phyloP scores from a whole-genome alignment of 768 basidiomycete species.

The Tricholoma sp. region DNA sequence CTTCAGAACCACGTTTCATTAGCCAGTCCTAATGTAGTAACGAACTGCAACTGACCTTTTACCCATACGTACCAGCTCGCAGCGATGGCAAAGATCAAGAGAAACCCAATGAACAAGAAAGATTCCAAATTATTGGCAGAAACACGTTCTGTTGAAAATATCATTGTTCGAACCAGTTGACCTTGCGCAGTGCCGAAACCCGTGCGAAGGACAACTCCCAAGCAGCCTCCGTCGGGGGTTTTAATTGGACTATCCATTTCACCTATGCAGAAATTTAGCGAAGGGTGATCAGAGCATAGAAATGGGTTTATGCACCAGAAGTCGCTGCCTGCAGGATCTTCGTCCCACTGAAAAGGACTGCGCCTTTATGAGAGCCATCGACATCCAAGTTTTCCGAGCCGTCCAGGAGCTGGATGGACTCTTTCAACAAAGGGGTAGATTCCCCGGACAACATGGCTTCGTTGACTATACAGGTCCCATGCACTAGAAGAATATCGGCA shows the following conservation, averaged over 20 bases:
- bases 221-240: constrained; percentile 89
- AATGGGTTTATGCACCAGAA: constrained; percentile 30
- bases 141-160: constrained; percentile 95
- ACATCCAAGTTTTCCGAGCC: constrained; percentile 73
- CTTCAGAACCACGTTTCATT: constrained; percentile 28
- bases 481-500: constrained; percentile 88
- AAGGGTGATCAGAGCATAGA: background rate
- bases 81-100: constrained; percentile 95
- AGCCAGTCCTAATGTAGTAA: background rate
- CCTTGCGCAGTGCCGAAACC: constrained; percentile 98
- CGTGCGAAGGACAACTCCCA: constrained; percentile 89
- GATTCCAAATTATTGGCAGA: constrained; percentile 95
- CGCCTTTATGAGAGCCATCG: constrained; percentile 82
- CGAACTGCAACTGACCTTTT: constrained; percentile 54
- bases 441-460: constrained; percentile 99
- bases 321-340: constrained; percentile 85
- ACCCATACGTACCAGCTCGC: constrained; percentile 99
- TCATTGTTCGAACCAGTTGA: constrained; percentile 97
- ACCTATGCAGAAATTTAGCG: constrained; percentile 14
- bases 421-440: constrained; percentile 94
- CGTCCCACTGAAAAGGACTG: constrained; percentile 92
- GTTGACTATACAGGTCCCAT: constrained; percentile 94
- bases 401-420: constrained; percentile 86
- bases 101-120: constrained; percentile 97
- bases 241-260: constrained; percentile 41